Base-by-base conservation (phyloP, 139 green algal species). In the Chlorella sp. region DNA sequence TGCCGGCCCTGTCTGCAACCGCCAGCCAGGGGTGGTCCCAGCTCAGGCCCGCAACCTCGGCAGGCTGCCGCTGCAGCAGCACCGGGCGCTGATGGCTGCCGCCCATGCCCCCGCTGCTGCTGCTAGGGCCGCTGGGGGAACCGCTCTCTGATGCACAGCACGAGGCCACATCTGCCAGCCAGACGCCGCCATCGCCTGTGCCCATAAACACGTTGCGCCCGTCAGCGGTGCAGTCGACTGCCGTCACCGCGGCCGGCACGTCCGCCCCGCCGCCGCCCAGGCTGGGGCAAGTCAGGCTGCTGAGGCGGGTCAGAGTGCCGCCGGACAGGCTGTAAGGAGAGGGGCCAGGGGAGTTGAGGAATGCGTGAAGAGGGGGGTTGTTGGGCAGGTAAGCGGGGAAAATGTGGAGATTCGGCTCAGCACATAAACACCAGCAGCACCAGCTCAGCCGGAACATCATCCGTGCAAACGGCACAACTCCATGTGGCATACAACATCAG, bases 11-110 rank as follows among this genome's bases (percentile, higher is more conserved):
- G 20, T 87, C 67, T 26, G 88, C 80, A 9, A 87, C 88, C 13
- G 87, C 87, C 34, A 96, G 84, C 86, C 92, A 96, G 44, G 93
- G 93, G 81, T 96, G 91, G 51, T 96, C 93, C 32, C 90, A 90
- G 20, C 88, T 32, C 44, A 95, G 85, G 20, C 73, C 83, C 9
- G 85, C 64, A 32, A 94, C 76, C 11, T 56, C 79, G 6, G 67
- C 67, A 34, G 64, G 43, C 3, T 80, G 73, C 41, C 81, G 74
- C 84, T 79, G 85, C 67, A 90, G 80, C 38, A 69, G 77, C 51
- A 26, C 24, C 30, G 48, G 51, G 0, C 75, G 75, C 36, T 46
- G 34, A 5, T 32, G 4, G 34, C 75, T 69, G 75, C n/a, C 34
- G 51, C 51, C 46, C 4, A 46, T 13, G 32, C 77, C 32, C 43